Evolutionary conservation across 208 protist genomes (phyloP).

Genomic region (Novymonas esmeraldas): DNA sequence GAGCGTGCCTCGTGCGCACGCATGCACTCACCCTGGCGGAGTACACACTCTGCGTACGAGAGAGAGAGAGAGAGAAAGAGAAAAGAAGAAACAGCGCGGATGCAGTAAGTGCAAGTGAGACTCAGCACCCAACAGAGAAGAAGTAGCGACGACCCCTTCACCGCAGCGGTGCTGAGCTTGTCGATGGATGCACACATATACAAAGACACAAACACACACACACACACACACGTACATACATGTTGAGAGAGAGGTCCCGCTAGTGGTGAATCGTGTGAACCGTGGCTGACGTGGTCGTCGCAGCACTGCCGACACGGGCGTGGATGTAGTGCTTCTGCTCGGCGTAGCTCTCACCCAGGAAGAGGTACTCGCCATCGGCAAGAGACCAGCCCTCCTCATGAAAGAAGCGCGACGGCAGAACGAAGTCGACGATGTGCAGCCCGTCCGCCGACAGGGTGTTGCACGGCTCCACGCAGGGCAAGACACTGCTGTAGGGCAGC

Average conservation of each 20-base stretch:
- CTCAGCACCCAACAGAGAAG: too few species aligned
- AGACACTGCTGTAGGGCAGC: conserved; percentile 27
- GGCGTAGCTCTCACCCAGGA: conserved; percentile 17
- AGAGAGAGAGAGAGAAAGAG: too few species aligned
- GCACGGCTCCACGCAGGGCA: conserved; percentile 26
- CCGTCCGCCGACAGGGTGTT: conserved; percentile 8
- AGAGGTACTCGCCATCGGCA: conserved; percentile 16
- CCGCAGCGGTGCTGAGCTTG: too few species aligned
- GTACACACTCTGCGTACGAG: too few species aligned
- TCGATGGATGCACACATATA: too few species aligned
- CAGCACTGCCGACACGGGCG: conserved; percentile 15
- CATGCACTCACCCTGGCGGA: too few species aligned
- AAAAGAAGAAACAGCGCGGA: too few species aligned
- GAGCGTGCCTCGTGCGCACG: too few species aligned
- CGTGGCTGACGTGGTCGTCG: neutral
- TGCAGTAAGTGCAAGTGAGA: too few species aligned
- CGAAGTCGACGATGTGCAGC: conserved; percentile 18
- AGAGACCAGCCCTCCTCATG: conserved; percentile 31
- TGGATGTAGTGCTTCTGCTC: conserved; percentile 13
- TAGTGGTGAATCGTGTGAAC: neutral
- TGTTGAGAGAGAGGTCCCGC: neutral
- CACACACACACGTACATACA: neutral
- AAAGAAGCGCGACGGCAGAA: conserved; percentile 24
- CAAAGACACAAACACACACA: too few species aligned
- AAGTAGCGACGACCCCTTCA: too few species aligned